Percentiles rank a stretch among this genome's conserved stretches.
These are phyloP conservation scores for Prunus padus DNA, from an alignment of 306 rosid genomes.

Conservation along the genomic window DNA sequence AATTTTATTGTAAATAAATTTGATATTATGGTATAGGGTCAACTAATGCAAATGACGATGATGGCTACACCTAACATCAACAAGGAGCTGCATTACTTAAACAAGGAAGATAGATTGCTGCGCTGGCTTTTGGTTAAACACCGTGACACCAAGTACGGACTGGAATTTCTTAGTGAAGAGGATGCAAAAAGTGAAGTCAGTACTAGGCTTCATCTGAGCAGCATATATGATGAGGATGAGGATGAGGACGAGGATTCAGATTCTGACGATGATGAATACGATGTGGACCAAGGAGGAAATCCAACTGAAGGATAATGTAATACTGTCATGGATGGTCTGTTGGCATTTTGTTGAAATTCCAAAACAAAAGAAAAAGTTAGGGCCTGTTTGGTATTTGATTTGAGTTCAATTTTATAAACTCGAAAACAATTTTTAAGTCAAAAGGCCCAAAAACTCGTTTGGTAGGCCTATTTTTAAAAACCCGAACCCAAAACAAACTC, in stretches of 20 bases:
- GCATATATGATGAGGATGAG: constrained; percentile 10
- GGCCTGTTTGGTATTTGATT: too few species aligned
- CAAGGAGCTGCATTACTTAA: constrained; percentile 89
- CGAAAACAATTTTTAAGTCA: too few species aligned
- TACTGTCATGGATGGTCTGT: background rate
- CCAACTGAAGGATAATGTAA: constrained; percentile 5
- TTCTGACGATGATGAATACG: constrained; percentile 25
- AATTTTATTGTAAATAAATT: background rate
- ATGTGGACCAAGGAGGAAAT: constrained; percentile 29
- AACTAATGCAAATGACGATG: constrained; percentile 89
- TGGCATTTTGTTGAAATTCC: constrained; percentile 9
- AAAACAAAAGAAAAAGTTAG: too few species aligned
- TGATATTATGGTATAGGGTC: constrained; percentile 54
- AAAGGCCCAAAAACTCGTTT: too few species aligned
- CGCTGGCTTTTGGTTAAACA: constrained; percentile 89
- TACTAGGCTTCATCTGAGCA: constrained; percentile 14
- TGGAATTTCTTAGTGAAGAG: constrained; percentile 45
- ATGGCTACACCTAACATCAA: constrained; percentile 89
- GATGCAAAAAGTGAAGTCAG: constrained; percentile 34
- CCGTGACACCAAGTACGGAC: constrained; percentile 43
- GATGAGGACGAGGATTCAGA: constrained; percentile 32
- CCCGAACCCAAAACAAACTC: too few species aligned
- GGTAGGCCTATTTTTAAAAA: too few species aligned
- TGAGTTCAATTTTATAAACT: too few species aligned
- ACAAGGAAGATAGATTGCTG: constrained; percentile 82